phyloP scores from a whole-genome alignment of 2,329 filamentous ascomycete genomes.

The Colletotrichum horii region DNA sequence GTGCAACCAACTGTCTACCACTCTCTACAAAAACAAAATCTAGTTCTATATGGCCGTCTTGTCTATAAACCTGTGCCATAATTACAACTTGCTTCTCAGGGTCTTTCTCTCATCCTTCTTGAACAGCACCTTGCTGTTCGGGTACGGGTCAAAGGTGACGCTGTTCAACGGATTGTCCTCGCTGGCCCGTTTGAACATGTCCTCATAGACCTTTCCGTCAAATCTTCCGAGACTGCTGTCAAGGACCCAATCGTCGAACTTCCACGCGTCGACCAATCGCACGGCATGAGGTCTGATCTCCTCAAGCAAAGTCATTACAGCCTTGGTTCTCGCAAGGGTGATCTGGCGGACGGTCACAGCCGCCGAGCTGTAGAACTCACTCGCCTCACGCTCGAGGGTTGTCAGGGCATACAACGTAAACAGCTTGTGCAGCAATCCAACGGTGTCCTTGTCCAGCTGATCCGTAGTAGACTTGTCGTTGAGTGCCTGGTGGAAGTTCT shows the following conservation, averaged over 20 bases:
- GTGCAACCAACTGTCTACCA: not conserved
- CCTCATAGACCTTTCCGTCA: slow-evolving; percentile 79
- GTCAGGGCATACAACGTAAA: slow-evolving; percentile 80
- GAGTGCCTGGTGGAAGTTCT: slow-evolving; percentile 66
- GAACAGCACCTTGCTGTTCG: slow-evolving; percentile 64
- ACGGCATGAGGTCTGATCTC: slow-evolving; percentile 78
- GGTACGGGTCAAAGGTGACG: slow-evolving; percentile 75
- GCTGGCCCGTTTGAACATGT: slow-evolving; percentile 75
- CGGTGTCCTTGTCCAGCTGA: slow-evolving; percentile 62
- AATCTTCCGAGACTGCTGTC: slow-evolving; percentile 73
- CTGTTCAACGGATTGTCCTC: slow-evolving; percentile 77
- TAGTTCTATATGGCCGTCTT: not conserved
- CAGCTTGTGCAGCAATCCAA: slow-evolving; percentile 70
- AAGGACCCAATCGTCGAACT: slow-evolving; percentile 79
- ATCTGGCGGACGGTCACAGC: slow-evolving; percentile 78
- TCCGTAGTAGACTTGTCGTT: slow-evolving; percentile 51
- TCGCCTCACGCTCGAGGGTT: slow-evolving; percentile 67
- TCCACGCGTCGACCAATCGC: slow-evolving; percentile 74
- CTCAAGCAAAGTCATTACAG: slow-evolving; percentile 80
- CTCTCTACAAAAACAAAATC: not conserved
- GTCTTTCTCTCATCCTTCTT: slow-evolving; percentile 59
- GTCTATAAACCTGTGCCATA: not conserved
- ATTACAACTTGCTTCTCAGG: slow-evolving; percentile 51
- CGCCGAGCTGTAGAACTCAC: slow-evolving; percentile 74
- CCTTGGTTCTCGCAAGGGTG: slow-evolving; percentile 69